These are phyloP conservation scores for Rubroshorea leprosula DNA, from an alignment of 345 rosid genomes.

Conservation along the genomic window DNA sequence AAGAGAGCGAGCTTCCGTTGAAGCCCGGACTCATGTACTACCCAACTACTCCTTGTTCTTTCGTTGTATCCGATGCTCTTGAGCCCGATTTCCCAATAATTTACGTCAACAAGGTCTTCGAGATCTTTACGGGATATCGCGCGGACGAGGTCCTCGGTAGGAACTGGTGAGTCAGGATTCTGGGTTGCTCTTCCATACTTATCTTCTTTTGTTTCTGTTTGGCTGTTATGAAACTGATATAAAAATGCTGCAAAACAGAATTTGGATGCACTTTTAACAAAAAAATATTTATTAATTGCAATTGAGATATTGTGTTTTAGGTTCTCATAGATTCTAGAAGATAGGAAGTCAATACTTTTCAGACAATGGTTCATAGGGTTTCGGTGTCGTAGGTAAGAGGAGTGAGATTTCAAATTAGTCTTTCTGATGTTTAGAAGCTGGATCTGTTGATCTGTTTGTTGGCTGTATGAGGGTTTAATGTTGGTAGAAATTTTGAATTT, in stretches of 20 bases:
- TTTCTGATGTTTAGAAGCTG: neutral
- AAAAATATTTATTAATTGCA: no score
- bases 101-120: slow-evolving; percentile 83
- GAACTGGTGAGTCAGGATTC: slow-evolving; percentile 34
- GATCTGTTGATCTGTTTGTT: neutral
- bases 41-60: slow-evolving; percentile 59
- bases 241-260: neutral
- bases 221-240: neutral
- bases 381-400: no score
- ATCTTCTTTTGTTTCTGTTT: neutral
- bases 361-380: no score
- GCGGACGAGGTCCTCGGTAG: slow-evolving; percentile 89
- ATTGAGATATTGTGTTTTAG: neutral
- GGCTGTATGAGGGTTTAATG: neutral
- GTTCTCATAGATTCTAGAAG: neutral
- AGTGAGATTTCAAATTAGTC: no score
- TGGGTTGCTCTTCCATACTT: neutral
- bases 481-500: neutral
- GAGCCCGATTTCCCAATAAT: slow-evolving; percentile 80
- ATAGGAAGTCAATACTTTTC: neutral
- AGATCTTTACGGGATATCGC: slow-evolving; percentile 81
- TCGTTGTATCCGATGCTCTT: slow-evolving; percentile 78
- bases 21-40: slow-evolving; percentile 33
- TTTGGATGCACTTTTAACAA: no score
- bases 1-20: slow-evolving; percentile 21